Evolutionary conservation across 139 green algal genomes (phyloP).

Genomic region (Mesotaenium endlicherianum): DNA sequence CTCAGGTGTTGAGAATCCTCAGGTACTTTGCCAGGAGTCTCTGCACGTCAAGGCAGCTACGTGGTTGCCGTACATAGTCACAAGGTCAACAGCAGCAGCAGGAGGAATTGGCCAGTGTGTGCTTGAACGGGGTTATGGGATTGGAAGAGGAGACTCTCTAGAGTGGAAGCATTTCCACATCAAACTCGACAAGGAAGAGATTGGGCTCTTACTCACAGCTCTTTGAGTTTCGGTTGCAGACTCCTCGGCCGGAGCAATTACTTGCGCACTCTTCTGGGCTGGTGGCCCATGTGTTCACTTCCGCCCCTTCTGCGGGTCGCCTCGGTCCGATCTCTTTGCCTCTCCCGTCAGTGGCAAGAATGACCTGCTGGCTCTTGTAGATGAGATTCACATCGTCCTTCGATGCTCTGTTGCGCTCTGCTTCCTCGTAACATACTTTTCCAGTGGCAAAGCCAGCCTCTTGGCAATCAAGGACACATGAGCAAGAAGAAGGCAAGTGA

Average conservation of each 20-base stretch:
- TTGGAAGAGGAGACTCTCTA: not conserved
- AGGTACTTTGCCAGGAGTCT: no score
- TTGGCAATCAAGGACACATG: not conserved
- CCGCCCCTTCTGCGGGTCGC: no score
- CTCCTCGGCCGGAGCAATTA: slow-evolving; percentile 1
- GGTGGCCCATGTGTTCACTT: no score
- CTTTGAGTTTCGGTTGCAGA: not conserved
- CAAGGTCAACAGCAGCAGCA: no score
- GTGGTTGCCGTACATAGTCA: no score
- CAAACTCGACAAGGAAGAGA: not conserved
- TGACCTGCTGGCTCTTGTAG: no score
- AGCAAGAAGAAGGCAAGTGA: not conserved
- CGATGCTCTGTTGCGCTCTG: not conserved
- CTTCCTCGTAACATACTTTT: not conserved
- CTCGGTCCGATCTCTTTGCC: not conserved
- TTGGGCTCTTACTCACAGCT: not conserved
- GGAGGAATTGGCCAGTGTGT: not conserved
- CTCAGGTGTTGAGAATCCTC: no score
- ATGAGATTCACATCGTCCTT: not conserved
- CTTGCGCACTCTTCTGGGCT: not conserved
- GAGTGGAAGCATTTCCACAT: not conserved
- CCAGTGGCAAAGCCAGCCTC: not conserved
- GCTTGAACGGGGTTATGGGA: not conserved
- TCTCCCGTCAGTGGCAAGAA: not conserved
- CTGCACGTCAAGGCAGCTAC: no score